These are phyloP conservation scores for Scorias spongiosa DNA, from an alignment of 2,329 filamentous ascomycete species.

Conservation along the genomic window DNA sequence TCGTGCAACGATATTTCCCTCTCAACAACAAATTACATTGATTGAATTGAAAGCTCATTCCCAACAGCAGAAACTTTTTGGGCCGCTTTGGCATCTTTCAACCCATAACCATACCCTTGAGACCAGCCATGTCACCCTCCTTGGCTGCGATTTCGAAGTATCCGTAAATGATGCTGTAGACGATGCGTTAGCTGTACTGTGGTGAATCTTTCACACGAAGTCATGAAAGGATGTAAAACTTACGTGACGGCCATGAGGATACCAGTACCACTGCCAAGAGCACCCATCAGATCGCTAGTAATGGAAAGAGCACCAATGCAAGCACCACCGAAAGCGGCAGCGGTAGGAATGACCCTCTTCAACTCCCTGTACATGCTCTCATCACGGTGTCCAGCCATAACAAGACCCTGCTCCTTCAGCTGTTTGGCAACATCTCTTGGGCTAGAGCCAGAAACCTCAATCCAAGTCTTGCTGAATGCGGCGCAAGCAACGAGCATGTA, in stretches of 20 bases:
- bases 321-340: constrained; percentile 93
- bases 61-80: too few relatives aligned
- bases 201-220: background rate
- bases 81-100: constrained; percentile 10
- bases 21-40: too few relatives aligned
- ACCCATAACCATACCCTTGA: constrained; percentile 50
- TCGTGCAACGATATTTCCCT: too few relatives aligned
- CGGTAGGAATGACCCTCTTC: constrained; percentile 97
- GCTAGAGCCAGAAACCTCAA: constrained; percentile 95
- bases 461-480: constrained; percentile 99
- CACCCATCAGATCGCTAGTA: constrained; percentile 85
- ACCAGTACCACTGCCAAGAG: constrained; percentile 91
- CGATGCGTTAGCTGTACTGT: too few relatives aligned
- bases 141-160: constrained; percentile 99
- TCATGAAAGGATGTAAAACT: constrained; percentile 31
- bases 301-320: constrained; percentile 97
- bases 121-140: constrained; percentile 81
- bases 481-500: constrained; percentile 98
- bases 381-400: constrained; percentile 98
- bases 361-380: constrained; percentile 99
- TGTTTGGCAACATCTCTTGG: constrained; percentile 98
- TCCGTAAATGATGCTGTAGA: constrained; percentile 80
- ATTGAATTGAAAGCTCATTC: too few relatives aligned
- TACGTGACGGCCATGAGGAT: constrained; percentile 96
- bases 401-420: constrained; percentile 97